phyloP scores from a whole-genome alignment of 805 yeast species.

The Ogataea corticis region DNA sequence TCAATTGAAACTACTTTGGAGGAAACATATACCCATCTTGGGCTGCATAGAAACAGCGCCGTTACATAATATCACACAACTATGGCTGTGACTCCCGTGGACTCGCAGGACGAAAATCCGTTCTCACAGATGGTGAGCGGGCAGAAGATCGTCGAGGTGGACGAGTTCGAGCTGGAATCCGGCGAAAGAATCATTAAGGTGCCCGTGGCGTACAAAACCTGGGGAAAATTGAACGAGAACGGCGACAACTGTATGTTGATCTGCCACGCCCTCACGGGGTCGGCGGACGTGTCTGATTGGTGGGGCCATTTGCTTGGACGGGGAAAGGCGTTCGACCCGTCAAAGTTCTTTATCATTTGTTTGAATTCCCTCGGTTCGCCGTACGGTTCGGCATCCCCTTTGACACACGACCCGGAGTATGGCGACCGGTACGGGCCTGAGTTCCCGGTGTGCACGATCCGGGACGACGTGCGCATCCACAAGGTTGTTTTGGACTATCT shows the following conservation, averaged over 20 bases:
- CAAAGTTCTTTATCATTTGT: conserved; percentile 82
- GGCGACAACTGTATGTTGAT: conserved; percentile 83
- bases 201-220: conserved; percentile 93
- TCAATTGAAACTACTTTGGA: neutral
- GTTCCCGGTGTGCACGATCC: conserved; percentile 89
- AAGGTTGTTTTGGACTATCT: conserved; percentile 72
- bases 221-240: conserved; percentile 79
- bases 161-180: conserved; percentile 73
- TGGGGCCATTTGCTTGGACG: conserved; percentile 96
- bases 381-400: conserved; percentile 92
- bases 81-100: conserved; percentile 23
- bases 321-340: conserved; percentile 86
- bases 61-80: neutral
- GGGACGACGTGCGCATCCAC: conserved; percentile 88
- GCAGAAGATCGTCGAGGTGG: conserved; percentile 78
- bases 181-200: conserved; percentile 72
- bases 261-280: conserved; percentile 95
- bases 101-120: conserved; percentile 60
- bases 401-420: conserved; percentile 75
- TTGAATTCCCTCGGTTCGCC: conserved; percentile 95
- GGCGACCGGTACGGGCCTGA: conserved; percentile 87
- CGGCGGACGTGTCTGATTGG: conserved; percentile 95
- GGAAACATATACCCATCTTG: too few species aligned
- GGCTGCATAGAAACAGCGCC: too few species aligned
- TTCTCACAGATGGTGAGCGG: conserved; percentile 68